phyloP scores from a whole-genome alignment of 148 eudicot species.

The Silene uniflora region DNA sequence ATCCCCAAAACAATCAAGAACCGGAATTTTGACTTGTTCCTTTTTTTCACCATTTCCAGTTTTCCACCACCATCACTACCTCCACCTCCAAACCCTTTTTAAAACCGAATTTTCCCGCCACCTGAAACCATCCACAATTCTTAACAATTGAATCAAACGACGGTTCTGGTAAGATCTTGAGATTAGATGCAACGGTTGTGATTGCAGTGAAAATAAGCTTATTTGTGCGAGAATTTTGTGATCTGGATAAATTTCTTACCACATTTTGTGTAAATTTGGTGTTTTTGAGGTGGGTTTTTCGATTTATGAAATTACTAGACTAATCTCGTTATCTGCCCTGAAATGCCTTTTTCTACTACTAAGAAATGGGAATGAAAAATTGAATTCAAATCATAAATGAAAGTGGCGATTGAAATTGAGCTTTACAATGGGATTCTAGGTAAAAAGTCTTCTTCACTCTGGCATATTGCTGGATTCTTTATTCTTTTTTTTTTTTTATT shows the following conservation, averaged over 20 bases:
- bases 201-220: slow-evolving; percentile 39
- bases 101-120: slow-evolving; percentile 47
- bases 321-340: too few species aligned
- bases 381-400: too few species aligned
- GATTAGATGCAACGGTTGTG: slow-evolving; percentile 42
- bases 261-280: slow-evolving; percentile 33
- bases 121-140: slow-evolving; percentile 32
- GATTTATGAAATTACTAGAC: not conserved
- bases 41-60: slow-evolving; percentile 36
- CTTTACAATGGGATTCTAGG: too few species aligned
- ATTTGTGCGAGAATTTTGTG: slow-evolving; percentile 29
- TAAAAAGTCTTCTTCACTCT: too few species aligned
- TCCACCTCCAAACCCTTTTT: slow-evolving; percentile 31
- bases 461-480: too few species aligned
- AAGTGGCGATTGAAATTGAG: too few species aligned
- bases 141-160: slow-evolving; percentile 45
- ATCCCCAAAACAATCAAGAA: slow-evolving; percentile 38
- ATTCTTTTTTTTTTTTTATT: too few species aligned
- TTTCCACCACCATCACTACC: slow-evolving; percentile 39
- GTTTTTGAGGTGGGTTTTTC: slow-evolving; percentile 32
- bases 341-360: too few species aligned
- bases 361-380: too few species aligned
- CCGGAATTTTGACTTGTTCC: slow-evolving; percentile 33
- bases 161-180: too few species aligned
- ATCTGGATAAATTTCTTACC: slow-evolving; percentile 38